Evolutionary conservation across 2,329 filamentous ascomycete species (phyloP).

Genomic region (Elsinoe australis): DNA sequence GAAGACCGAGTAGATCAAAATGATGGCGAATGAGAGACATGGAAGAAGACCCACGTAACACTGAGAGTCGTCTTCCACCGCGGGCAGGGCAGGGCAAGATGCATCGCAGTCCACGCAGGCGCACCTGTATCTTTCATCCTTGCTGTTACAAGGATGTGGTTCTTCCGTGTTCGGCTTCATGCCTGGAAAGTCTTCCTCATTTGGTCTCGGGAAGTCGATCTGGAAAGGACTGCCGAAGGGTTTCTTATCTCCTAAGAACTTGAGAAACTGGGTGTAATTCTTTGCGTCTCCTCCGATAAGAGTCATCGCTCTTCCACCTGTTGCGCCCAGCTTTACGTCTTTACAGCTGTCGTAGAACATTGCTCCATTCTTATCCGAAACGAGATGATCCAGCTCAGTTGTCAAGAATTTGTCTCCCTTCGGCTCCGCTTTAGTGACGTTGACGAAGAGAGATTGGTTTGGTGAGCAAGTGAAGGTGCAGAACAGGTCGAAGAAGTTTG

Average conservation of each 20-base stretch:
- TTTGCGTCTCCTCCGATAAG: slow-evolving; percentile 93
- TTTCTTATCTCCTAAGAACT: slow-evolving; percentile 90
- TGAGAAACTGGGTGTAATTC: slow-evolving; percentile 77
- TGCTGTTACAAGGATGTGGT: slow-evolving; percentile 82
- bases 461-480: slow-evolving; percentile 98
- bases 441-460: slow-evolving; percentile 90
- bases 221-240: slow-evolving; percentile 90
- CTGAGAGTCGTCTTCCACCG: slow-evolving; percentile 58
- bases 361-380: slow-evolving; percentile 73
- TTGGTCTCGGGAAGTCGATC: slow-evolving; percentile 75
- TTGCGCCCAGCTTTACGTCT: slow-evolving; percentile 94
- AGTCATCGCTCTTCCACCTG: slow-evolving; percentile 88
- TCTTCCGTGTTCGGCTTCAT: slow-evolving; percentile 66
- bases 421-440: slow-evolving; percentile 64
- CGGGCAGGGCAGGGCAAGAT: slow-evolving; percentile 74
- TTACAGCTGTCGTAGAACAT: slow-evolving; percentile 97
- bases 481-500: slow-evolving; percentile 97
- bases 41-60: slow-evolving; percentile 85
- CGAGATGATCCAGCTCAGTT: slow-evolving; percentile 81
- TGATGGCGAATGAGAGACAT: slow-evolving; percentile 86
- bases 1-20: slow-evolving; percentile 74
- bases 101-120: slow-evolving; percentile 87
- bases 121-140: slow-evolving; percentile 77
- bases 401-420: slow-evolving; percentile 61
- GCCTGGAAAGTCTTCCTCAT: slow-evolving; percentile 51